phyloP scores from a whole-genome alignment of 306 rosid genomes.

The Lathyrus oleraceus region DNA sequence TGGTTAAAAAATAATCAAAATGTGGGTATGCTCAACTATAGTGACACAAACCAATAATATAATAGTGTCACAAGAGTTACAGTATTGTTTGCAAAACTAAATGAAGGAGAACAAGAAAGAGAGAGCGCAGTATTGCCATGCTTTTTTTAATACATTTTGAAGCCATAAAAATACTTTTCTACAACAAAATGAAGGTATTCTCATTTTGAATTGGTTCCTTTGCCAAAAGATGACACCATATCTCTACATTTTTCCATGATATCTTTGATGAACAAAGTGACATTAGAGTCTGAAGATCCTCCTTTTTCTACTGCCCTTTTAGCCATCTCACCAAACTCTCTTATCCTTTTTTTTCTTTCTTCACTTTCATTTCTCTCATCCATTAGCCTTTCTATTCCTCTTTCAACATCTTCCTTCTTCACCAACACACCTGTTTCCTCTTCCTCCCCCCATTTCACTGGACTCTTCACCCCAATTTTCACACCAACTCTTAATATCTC shows the following conservation, averaged over 20 bases:
- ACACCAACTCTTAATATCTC: slow-evolving; percentile 38
- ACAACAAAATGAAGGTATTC: not conserved
- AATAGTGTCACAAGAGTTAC: too few relatives aligned
- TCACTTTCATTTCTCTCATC: slow-evolving; percentile 40
- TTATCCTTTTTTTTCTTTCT: slow-evolving; percentile 41
- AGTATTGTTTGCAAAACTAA: too few relatives aligned
- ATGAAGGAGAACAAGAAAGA: too few relatives aligned
- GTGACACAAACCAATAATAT: too few relatives aligned
- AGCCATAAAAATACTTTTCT: too few relatives aligned
- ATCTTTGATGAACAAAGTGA: slow-evolving; percentile 46
- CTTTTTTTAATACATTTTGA: too few relatives aligned
- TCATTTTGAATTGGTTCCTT: not conserved
- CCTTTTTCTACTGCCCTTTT: slow-evolving; percentile 52
- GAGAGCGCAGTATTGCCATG: too few relatives aligned
- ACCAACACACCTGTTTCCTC: slow-evolving; percentile 38
- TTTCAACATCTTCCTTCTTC: slow-evolving; percentile 43
- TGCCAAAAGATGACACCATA: not conserved
- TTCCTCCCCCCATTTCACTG: slow-evolving; percentile 31
- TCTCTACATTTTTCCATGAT: slow-evolving; percentile 31
- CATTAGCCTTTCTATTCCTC: slow-evolving; percentile 45
- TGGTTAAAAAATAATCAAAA: too few relatives aligned
- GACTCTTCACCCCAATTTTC: slow-evolving; percentile 40
- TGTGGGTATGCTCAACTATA: too few relatives aligned
- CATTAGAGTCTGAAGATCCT: slow-evolving; percentile 55
- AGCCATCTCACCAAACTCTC: slow-evolving; percentile 40